phyloP scores from a whole-genome alignment of 345 rosid genomes.

The Erodium maritimum region DNA sequence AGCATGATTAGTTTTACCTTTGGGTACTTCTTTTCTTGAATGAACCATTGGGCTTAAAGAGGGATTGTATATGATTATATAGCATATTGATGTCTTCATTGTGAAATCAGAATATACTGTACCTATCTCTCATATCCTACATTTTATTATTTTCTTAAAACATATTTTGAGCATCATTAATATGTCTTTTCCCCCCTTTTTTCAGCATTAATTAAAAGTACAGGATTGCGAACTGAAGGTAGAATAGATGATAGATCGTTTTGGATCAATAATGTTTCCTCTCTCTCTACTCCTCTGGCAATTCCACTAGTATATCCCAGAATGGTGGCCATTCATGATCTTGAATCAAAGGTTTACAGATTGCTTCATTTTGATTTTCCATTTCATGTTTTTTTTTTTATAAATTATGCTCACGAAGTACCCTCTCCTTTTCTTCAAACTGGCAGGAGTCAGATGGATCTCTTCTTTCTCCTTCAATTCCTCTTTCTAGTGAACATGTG shows the following conservation, averaged over 20 bases:
- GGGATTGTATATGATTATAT: no score
- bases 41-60: no score
- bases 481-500: slow-evolving; percentile 77
- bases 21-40: no score
- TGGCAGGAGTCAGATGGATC: slow-evolving; percentile 53
- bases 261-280: slow-evolving; percentile 69
- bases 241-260: slow-evolving; percentile 83
- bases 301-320: slow-evolving; percentile 80
- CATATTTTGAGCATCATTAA: not conserved
- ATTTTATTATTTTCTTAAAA: not conserved
- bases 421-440: slow-evolving; percentile 6
- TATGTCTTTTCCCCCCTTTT: slow-evolving; percentile 3
- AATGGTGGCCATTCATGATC: slow-evolving; percentile 74
- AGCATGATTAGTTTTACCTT: no score
- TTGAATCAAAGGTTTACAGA: slow-evolving; percentile 43
- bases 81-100: no score
- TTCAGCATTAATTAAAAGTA: slow-evolving; percentile 79
- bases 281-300: slow-evolving; percentile 61
- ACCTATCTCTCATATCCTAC: no score
- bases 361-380: not conserved
- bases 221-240: slow-evolving; percentile 64
- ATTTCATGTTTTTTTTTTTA: not conserved
- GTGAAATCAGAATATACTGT: no score
- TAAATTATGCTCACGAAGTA: slow-evolving; percentile 9
- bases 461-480: slow-evolving; percentile 50